Conservation (phyloP, 1,284 basidiomycete genomes). For the Phlebopus sp. region DNA sequence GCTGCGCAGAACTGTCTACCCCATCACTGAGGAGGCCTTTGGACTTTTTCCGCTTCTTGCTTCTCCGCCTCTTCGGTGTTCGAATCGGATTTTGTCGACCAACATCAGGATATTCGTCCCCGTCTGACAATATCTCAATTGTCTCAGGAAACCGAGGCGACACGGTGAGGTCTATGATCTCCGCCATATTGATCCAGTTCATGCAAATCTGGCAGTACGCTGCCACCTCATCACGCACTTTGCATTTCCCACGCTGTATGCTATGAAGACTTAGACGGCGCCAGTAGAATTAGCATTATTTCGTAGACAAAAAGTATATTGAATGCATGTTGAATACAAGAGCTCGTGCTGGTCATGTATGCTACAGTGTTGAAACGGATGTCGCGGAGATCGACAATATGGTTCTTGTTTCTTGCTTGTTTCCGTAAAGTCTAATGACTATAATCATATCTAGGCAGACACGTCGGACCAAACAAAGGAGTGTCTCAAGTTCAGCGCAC, state of each 20-base stretch:
- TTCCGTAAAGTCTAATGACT: constrained; percentile 37
- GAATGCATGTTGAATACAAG: constrained; percentile 4
- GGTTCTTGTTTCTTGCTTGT: background rate
- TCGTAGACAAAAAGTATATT: too few species aligned
- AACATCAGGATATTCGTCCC: constrained; percentile 6
- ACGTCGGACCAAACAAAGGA: constrained; percentile 5
- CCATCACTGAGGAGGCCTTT: constrained; percentile 12
- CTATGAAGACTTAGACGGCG: too few species aligned
- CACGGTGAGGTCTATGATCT: constrained; percentile 31
- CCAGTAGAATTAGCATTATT: too few species aligned
- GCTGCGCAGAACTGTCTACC: constrained; percentile 10
- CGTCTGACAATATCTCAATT: constrained; percentile 31
- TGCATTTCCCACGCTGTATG: too few species aligned
- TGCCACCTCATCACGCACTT: too few species aligned
- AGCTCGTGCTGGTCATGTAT: background rate
- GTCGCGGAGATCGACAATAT: too few species aligned
- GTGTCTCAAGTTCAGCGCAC: constrained; percentile 21
- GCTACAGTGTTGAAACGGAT: constrained; percentile 17
- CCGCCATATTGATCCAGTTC: constrained; percentile 21
- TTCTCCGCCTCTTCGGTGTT: constrained; percentile 19
- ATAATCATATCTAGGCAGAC: constrained; percentile 63
- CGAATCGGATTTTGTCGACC: constrained; percentile 2
- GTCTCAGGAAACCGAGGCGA: constrained; percentile 25
- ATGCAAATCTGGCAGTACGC: too few species aligned
- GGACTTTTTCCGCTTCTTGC: constrained; percentile 16